Evolutionary conservation across 768 basidiomycete genomes (phyloP).

Genomic region (Polyporus arcularius): DNA sequence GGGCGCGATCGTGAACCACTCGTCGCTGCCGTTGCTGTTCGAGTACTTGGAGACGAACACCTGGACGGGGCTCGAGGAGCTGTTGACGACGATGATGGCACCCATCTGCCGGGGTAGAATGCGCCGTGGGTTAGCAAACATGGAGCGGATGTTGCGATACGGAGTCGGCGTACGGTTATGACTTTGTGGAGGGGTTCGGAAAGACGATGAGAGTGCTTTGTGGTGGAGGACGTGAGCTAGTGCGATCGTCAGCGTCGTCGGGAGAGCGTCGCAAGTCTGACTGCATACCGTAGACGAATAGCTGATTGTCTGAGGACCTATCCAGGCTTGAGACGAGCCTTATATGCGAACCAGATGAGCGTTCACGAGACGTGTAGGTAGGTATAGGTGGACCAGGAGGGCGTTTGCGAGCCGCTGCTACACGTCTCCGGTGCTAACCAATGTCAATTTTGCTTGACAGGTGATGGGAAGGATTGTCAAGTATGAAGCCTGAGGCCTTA

Average conservation of each 20-base stretch:
- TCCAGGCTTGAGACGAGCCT: background rate
- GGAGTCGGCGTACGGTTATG: background rate
- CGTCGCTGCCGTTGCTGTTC: constrained; percentile 4
- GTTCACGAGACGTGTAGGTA: too few species aligned
- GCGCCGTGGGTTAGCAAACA: background rate
- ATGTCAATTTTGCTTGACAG: too few species aligned
- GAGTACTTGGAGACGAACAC: constrained; percentile 17
- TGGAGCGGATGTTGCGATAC: background rate
- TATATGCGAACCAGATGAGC: background rate
- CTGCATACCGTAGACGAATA: background rate
- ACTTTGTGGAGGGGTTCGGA: background rate
- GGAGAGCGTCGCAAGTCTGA: background rate
- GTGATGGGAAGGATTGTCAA: too few species aligned
- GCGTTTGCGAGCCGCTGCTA: too few species aligned
- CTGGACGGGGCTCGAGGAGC: background rate
- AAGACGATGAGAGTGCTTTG: background rate
- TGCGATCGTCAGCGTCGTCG: background rate
- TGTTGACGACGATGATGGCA: constrained; percentile 14
- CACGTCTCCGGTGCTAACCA: too few species aligned
- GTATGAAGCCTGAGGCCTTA: too few species aligned
- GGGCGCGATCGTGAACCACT: constrained; percentile 8
- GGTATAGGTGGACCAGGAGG: too few species aligned
- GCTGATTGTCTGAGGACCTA: background rate
- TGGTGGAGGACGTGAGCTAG: background rate
- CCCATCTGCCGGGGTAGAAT: background rate